Evolutionary conservation across 805 yeast species (phyloP), one percentile per base, ranked within the genome.

Genomic region (Blastobotrys attinorum): DNA sequence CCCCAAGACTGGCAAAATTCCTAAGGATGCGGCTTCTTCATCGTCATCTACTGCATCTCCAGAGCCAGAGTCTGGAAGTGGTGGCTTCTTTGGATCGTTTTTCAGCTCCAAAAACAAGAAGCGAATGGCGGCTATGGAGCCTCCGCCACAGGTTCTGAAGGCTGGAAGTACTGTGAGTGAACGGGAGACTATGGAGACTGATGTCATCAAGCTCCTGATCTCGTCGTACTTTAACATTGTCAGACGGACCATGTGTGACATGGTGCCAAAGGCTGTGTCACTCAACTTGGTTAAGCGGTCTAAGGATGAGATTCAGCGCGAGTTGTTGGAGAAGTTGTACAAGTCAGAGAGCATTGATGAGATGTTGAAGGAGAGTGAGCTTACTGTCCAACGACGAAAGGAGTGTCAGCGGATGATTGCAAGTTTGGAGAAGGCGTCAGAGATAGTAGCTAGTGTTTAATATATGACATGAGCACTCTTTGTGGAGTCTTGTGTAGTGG

Each of bases 351-450:
- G 54, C 3, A 71, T 87, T 58, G 82, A 72, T 40, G 83, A 79
- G 38, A 71, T 92, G 60, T 87, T 90, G 32, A 85, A 83, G 65
- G 98, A 92, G 66, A 88, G 89, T 58, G 97, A 90, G 43, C 63
- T 77, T 43, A 92, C 97, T 0, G 88, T 87, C 48, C 95, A 88
- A 64, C 82, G 96, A 72, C 82, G 98, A 67, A 83, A 81, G 60
- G 97, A 92, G 66, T 89, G 97, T 64, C 69, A 80, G 62, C 85
- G 84, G 72, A 92, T 92, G 97, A 95, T 92, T 45, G 92, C 84
- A 54, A 90, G 90, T 41, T 74, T 92, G 65, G 77, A 72, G 58
- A 81, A 87, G 64, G 98, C 97, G 22, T 79, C 86, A 55, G 94
- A 83, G 62, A 89, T 92, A 63, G 97, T 92, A 25, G 71, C 83